phyloP scores from a whole-genome alignment of 2,329 filamentous ascomycete genomes.

The Teratosphaeria pseudoeucalypti region DNA sequence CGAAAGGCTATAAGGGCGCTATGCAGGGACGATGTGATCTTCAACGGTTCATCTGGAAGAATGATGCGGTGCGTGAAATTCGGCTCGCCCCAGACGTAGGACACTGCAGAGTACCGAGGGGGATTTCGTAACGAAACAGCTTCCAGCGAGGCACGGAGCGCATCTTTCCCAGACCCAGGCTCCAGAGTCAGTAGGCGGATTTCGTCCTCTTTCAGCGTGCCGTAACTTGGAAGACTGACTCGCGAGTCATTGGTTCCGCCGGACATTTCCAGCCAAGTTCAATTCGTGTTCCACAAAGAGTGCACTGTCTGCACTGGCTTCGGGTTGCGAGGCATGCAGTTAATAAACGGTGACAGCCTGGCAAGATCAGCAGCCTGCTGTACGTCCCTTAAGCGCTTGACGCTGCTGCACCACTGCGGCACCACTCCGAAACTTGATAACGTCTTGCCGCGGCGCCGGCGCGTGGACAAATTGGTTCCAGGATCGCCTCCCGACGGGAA shows the following conservation, averaged over 20 bases:
- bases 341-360: not conserved
- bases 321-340: not conserved
- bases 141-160: not conserved
- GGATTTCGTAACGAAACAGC: not conserved
- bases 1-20: constrained; percentile 4
- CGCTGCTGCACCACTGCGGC: not conserved
- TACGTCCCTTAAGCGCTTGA: not conserved
- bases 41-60: not conserved
- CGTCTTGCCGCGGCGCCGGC: no score
- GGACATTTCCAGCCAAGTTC: not conserved
- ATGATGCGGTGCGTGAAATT: not conserved
- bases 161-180: not conserved
- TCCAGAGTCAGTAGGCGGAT: not conserved
- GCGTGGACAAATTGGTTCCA: not conserved
- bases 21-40: constrained; percentile 1
- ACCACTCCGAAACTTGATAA: not conserved
- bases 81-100: constrained; percentile 4
- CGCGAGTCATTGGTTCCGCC: not conserved
- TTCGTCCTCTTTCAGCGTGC: not conserved
- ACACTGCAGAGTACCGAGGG: constrained; percentile 3
- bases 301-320: no score
- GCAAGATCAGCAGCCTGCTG: not conserved
- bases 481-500: not conserved
- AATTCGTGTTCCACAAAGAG: not conserved
- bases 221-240: not conserved